Percentiles rank a stretch among this genome's conserved stretches.
These are phyloP conservation scores for Kurtzmaniella cleridarum DNA, from an alignment of 805 yeast species.

Conservation along the genomic window DNA sequence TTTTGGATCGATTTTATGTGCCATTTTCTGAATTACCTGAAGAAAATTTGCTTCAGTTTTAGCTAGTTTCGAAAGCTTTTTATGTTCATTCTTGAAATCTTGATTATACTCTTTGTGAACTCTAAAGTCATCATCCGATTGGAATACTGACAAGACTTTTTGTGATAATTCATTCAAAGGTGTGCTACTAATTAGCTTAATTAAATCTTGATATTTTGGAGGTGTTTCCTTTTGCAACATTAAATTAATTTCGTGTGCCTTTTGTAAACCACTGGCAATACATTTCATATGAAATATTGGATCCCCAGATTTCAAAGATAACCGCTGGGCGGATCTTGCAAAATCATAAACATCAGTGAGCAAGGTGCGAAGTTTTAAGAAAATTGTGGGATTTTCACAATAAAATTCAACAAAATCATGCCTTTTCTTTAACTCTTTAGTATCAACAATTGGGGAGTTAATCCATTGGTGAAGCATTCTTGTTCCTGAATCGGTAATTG, in stretches of 20 bases:
- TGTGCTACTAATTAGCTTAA: constrained; percentile 20
- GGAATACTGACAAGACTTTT: constrained; percentile 34
- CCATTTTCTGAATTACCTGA: constrained; percentile 12
- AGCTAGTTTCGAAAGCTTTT: constrained; percentile 19
- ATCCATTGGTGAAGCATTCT: constrained; percentile 79
- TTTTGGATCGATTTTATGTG: constrained; percentile 23
- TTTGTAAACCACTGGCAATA: constrained; percentile 27
- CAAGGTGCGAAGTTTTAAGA: constrained; percentile 20
- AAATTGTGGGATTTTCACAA: constrained; percentile 15
- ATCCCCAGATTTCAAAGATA: constrained; percentile 31
- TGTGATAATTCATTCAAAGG: constrained; percentile 34
- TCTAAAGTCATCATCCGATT: constrained; percentile 14
- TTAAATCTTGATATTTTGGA: constrained; percentile 14
- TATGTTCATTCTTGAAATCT: constrained; percentile 29
- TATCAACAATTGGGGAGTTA: constrained; percentile 66
- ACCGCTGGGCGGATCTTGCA: constrained; percentile 52
- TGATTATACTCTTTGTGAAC: constrained; percentile 30
- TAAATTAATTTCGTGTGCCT: constrained; percentile 15
- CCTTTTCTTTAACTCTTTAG: constrained; percentile 49
- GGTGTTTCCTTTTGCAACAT: constrained; percentile 12
- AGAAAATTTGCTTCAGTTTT: constrained; percentile 21
- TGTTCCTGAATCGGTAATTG: constrained; percentile 78
- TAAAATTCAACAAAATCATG: constrained; percentile 31
- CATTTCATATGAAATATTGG: constrained; percentile 22
- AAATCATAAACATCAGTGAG: constrained; percentile 52